Conservation (phyloP, 2,329 filamentous ascomycete genomes). For the Esteya vermicola region DNA sequence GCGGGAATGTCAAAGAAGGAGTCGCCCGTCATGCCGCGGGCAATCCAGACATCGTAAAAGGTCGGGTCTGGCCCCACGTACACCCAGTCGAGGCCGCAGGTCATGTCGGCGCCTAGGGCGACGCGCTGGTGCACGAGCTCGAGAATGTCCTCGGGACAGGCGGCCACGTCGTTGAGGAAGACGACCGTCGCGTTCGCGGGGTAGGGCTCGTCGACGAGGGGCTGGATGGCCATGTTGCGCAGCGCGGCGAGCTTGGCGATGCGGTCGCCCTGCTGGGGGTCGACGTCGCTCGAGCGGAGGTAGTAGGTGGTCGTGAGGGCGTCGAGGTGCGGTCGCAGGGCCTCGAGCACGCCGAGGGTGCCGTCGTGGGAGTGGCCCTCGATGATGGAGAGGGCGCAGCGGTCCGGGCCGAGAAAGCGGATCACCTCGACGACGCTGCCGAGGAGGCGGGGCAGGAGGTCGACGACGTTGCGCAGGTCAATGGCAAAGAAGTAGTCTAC, state of each 20-base stretch:
- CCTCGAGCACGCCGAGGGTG: slow-evolving; percentile 32
- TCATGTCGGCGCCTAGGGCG: slow-evolving; percentile 35
- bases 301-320: slow-evolving; percentile 24
- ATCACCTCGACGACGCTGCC: slow-evolving; percentile 27
- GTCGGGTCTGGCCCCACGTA: slow-evolving; percentile 25
- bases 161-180: slow-evolving; percentile 40
- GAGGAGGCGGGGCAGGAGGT: slow-evolving; percentile 33
- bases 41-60: slow-evolving; percentile 45
- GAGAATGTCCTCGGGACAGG: slow-evolving; percentile 40
- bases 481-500: slow-evolving; percentile 37
- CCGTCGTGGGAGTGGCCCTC: slow-evolving; percentile 41
- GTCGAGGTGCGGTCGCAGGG: slow-evolving; percentile 25
- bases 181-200: slow-evolving; percentile 29
- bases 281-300: slow-evolving; percentile 25
- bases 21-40: slow-evolving; percentile 36
- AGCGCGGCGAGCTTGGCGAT: slow-evolving; percentile 61
- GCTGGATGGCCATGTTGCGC: slow-evolving; percentile 53
- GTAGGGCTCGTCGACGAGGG: slow-evolving; percentile 37
- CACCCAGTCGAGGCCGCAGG: slow-evolving; percentile 45
- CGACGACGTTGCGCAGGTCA: slow-evolving; percentile 29
- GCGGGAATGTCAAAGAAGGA: slow-evolving; percentile 38
- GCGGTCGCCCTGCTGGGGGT: slow-evolving; percentile 30
- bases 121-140: slow-evolving; percentile 36
- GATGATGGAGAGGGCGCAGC: slow-evolving; percentile 38
- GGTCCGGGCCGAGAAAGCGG: slow-evolving; percentile 25